Evolutionary conservation across 2,329 filamentous ascomycete genomes (phyloP).

Genomic region (Fusarium buharicum): DNA sequence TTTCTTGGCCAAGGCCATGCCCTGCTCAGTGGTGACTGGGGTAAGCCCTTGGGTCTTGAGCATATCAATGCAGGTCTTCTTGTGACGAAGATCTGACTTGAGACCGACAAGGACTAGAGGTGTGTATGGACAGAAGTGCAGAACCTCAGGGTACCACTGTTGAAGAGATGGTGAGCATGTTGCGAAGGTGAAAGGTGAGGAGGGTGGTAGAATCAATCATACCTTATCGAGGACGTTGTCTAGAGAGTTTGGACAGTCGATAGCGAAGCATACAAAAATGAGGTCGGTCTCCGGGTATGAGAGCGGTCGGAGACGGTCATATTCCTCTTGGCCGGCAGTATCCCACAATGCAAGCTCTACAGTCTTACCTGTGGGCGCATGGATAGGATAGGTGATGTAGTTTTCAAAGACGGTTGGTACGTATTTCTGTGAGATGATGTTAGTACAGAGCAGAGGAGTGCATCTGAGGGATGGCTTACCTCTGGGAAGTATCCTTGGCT

Average conservation of each 20-base stretch:
- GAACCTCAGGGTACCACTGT: constrained; percentile 98
- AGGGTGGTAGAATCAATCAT: constrained; percentile 36
- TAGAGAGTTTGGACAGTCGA: constrained; percentile 97
- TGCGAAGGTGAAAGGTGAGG: neutral
- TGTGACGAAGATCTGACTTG: constrained; percentile 95
- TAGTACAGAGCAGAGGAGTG: constrained; percentile 7
- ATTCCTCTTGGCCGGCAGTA: constrained; percentile 98
- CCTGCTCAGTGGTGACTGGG: constrained; percentile 92
- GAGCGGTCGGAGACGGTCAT: constrained; percentile 92
- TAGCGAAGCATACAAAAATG: constrained; percentile 98
- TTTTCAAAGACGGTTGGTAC: constrained; percentile 99
- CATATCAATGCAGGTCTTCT: constrained; percentile 97
- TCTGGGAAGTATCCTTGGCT: constrained; percentile 99
- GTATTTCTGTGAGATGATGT: constrained; percentile 79
- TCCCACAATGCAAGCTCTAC: constrained; percentile 98
- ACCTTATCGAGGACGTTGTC: constrained; percentile 99
- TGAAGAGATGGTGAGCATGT: constrained; percentile 9
- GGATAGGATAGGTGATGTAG: constrained; percentile 97
- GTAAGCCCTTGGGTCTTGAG: constrained; percentile 98
- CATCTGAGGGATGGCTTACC: constrained; percentile 63
- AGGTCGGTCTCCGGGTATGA: constrained; percentile 98
- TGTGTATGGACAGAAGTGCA: constrained; percentile 98
- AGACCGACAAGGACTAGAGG: constrained; percentile 95
- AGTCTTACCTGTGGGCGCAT: constrained; percentile 87
- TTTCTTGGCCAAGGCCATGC: constrained; percentile 85